Conservation (phyloP, 2,329 filamentous ascomycete genomes). For the Ascochyta pisi region DNA sequence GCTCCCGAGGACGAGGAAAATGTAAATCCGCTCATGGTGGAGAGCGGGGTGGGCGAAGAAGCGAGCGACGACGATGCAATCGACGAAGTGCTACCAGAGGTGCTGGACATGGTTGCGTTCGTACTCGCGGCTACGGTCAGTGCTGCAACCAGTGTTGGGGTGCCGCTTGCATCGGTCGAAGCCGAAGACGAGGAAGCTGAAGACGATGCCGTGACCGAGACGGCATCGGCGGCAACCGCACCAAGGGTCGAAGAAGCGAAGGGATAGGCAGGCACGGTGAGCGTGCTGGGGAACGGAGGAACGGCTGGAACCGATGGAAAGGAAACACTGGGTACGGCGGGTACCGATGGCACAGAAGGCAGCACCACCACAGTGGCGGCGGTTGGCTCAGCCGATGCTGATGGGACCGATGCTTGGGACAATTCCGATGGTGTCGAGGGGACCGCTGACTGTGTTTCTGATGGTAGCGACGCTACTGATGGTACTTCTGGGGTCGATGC, state of each 20-base stretch:
- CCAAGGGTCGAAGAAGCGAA: constrained; percentile 34
- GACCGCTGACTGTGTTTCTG: constrained; percentile 1
- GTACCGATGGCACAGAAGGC: constrained; percentile 25
- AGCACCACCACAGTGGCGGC: not conserved
- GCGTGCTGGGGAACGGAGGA: constrained; percentile 44
- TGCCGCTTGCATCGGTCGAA: constrained; percentile 13
- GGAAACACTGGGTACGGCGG: constrained; percentile 18
- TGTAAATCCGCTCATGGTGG: constrained; percentile 6
- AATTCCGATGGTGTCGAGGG: not conserved
- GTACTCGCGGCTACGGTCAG: not conserved
- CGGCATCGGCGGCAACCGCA: constrained; percentile 13
- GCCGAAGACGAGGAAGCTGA: constrained; percentile 15
- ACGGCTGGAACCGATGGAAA: constrained; percentile 41
- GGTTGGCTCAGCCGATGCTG: not conserved
- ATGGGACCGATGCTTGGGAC: not conserved
- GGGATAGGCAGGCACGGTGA: constrained; percentile 45
- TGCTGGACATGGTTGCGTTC: constrained; percentile 1
- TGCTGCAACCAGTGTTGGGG: constrained; percentile 6
- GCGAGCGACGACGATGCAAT: constrained; percentile 2
- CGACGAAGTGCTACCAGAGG: constrained; percentile 5
- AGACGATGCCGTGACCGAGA: constrained; percentile 13
- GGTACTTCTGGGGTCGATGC: constrained; percentile 5
- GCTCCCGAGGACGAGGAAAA: not conserved
- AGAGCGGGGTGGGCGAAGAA: constrained; percentile 4
- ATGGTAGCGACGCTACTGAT: constrained; percentile 2